A percentile compares a stretch with the other conserved stretches of the same genome.
Evolutionary conservation across 2,329 filamentous ascomycete species (phyloP).

Genomic region (Parastagonospora avenae): DNA sequence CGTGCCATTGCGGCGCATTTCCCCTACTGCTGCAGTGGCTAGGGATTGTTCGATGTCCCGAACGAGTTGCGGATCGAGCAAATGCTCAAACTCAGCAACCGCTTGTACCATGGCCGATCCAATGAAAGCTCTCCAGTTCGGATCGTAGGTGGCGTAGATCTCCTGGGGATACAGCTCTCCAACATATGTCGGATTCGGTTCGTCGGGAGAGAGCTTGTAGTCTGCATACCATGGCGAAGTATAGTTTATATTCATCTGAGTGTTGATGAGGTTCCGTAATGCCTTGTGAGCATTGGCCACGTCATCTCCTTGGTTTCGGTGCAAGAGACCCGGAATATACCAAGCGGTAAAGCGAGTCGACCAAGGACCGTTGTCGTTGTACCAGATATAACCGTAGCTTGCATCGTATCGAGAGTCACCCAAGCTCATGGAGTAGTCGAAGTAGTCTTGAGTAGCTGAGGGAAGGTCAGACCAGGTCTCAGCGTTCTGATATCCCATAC

Average conservation of each 20-base stretch:
- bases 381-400: slow-evolving; percentile 51
- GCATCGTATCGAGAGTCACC: slow-evolving; percentile 49
- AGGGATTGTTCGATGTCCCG: slow-evolving; percentile 46
- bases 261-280: slow-evolving; percentile 42
- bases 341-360: slow-evolving; percentile 52
- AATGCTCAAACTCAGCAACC: slow-evolving; percentile 42
- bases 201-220: slow-evolving; percentile 50
- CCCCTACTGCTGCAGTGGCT: slow-evolving; percentile 45
- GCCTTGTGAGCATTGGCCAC: slow-evolving; percentile 44
- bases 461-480: background rate
- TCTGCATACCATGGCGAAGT: slow-evolving; percentile 51
- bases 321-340: slow-evolving; percentile 48
- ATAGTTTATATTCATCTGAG: slow-evolving; percentile 47
- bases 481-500: background rate
- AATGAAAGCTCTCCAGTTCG: slow-evolving; percentile 49
- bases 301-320: slow-evolving; percentile 45
- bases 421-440: slow-evolving; percentile 20
- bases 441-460: slow-evolving; percentile 14
- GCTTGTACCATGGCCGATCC: slow-evolving; percentile 46
- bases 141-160: slow-evolving; percentile 27
- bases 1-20: slow-evolving; percentile 50
- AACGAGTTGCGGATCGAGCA: slow-evolving; percentile 40
- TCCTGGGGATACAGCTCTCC: slow-evolving; percentile 40
- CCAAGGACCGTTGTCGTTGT: slow-evolving; percentile 52
- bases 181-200: slow-evolving; percentile 42